Evolutionary conservation across 2,329 filamentous ascomycete species (phyloP).

Genomic region (Fusarium tupiense): DNA sequence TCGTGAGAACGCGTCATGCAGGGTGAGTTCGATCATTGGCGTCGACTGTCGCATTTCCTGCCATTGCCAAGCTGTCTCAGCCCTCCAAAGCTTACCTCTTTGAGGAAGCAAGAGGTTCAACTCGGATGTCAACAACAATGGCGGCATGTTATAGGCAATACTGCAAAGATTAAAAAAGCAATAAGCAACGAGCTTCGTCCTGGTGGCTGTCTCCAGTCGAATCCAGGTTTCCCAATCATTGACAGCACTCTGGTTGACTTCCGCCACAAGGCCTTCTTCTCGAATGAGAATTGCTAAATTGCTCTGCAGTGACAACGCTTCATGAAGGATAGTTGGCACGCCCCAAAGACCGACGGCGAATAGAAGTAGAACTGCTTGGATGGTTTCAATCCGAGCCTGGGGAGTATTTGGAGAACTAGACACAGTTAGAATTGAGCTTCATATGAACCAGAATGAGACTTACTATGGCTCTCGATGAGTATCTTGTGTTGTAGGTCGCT

Average conservation of each 20-base stretch:
- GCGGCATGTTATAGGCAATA: conserved; percentile 69
- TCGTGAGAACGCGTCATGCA: conserved; percentile 66
- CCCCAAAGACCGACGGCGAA: conserved; percentile 71
- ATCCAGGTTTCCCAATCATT: conserved; percentile 70
- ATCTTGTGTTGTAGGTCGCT: conserved; percentile 66
- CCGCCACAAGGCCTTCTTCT: conserved; percentile 64
- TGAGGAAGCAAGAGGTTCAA: conserved; percentile 65
- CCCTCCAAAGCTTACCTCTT: conserved; percentile 65
- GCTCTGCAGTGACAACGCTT: conserved; percentile 68
- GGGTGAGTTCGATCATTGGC: conserved; percentile 60
- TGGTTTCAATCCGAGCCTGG: conserved; percentile 69
- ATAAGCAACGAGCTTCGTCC: conserved; percentile 69
- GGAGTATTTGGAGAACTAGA: conserved; percentile 66
- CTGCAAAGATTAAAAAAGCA: conserved; percentile 72
- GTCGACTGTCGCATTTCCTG: conserved; percentile 64
- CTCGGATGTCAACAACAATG: conserved; percentile 66
- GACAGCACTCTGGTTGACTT: conserved; percentile 56
- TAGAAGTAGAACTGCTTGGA: conserved; percentile 69
- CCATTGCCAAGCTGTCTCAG: conserved; percentile 68
- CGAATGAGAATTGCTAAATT: conserved; percentile 66
- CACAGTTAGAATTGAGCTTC: not conserved
- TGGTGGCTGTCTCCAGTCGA: conserved; percentile 63
- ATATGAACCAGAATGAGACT: conserved; percentile 41
- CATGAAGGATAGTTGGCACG: conserved; percentile 67
- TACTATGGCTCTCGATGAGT: conserved; percentile 69